Evolutionary conservation across 192 early-diverging fungal genomes (phyloP).

Genomic region (Obelidium mucronatum): DNA sequence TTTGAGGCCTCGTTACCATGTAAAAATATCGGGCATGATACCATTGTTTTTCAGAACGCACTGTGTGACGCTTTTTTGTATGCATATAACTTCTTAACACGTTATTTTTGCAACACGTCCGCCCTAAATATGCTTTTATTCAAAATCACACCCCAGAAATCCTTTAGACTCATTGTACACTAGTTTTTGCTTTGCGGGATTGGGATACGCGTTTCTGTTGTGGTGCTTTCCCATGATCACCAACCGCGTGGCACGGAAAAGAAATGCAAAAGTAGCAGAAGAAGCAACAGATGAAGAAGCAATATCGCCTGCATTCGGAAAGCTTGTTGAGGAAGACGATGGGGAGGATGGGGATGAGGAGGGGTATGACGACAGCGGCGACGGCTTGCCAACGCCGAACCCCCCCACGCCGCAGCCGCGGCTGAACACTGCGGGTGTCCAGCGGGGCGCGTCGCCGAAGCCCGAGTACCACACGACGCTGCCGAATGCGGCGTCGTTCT

Average conservation of each 20-base stretch:
- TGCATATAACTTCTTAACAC: background rate
- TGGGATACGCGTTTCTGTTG: background rate
- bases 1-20: background rate
- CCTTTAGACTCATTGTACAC: conserved; percentile 5
- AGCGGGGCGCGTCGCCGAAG: background rate
- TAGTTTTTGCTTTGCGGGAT: background rate
- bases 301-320: background rate
- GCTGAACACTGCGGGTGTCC: background rate
- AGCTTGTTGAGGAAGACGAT: background rate
- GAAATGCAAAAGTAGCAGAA: background rate
- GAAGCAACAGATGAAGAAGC: background rate
- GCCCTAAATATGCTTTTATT: no score
- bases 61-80: conserved; percentile 1
- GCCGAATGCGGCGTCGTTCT: conserved; percentile 3
- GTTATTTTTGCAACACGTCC: background rate
- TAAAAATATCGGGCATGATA: background rate
- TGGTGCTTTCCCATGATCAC: background rate
- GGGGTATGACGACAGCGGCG: background rate
- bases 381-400: background rate
- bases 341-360: no score
- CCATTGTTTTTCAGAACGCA: background rate
- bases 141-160: no score
- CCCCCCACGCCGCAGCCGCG: background rate
- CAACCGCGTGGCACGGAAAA: background rate
- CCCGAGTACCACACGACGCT: background rate